phyloP scores from a whole-genome alignment of 352 stramenopile genomes.

The Pythium periplocum region DNA sequence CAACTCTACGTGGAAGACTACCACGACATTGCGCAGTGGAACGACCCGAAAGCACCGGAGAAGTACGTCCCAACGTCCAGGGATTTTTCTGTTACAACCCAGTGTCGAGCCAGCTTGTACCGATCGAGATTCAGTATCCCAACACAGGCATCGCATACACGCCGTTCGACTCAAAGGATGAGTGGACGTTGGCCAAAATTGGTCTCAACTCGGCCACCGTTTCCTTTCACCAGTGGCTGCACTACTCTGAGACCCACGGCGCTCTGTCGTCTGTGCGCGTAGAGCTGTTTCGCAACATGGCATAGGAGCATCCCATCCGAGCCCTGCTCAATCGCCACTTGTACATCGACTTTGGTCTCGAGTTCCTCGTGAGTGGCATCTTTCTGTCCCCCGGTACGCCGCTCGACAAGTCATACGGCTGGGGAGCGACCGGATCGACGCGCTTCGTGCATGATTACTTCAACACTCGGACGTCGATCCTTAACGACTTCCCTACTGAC shows the following conservation, averaged over 20 bases:
- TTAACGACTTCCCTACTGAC: slow-evolving; percentile 13
- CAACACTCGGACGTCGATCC: slow-evolving; percentile 10
- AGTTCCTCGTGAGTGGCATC: slow-evolving; percentile 24
- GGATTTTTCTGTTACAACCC: slow-evolving; percentile 38
- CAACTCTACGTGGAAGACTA: slow-evolving; percentile 34
- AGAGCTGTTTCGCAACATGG: slow-evolving; percentile 29
- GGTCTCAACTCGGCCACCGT: slow-evolving; percentile 34
- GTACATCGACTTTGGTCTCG: slow-evolving; percentile 31
- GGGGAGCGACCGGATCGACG: slow-evolving; percentile 25
- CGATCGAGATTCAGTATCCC: slow-evolving; percentile 34
- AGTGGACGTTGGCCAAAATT: slow-evolving; percentile 51
- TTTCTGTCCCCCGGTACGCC: slow-evolving; percentile 35
- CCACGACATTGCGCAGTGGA: slow-evolving; percentile 27
- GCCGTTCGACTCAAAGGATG: slow-evolving; percentile 25
- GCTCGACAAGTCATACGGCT: slow-evolving; percentile 39
- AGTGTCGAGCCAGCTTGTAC: slow-evolving; percentile 22
- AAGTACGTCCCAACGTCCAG: slow-evolving; percentile 41
- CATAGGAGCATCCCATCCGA: slow-evolving; percentile 25
- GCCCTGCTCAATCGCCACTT: slow-evolving; percentile 31
- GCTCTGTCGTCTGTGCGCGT: slow-evolving; percentile 41
- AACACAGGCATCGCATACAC: slow-evolving; percentile 42
- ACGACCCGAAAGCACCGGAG: slow-evolving; percentile 6
- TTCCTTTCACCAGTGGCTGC: slow-evolving; percentile 44
- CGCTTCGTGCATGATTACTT: slow-evolving; percentile 22
- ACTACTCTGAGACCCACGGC: slow-evolving; percentile 48